These are phyloP conservation scores for Botrytis squamosa DNA, from an alignment of 2,329 filamentous ascomycete genomes.

Conservation along the genomic window DNA sequence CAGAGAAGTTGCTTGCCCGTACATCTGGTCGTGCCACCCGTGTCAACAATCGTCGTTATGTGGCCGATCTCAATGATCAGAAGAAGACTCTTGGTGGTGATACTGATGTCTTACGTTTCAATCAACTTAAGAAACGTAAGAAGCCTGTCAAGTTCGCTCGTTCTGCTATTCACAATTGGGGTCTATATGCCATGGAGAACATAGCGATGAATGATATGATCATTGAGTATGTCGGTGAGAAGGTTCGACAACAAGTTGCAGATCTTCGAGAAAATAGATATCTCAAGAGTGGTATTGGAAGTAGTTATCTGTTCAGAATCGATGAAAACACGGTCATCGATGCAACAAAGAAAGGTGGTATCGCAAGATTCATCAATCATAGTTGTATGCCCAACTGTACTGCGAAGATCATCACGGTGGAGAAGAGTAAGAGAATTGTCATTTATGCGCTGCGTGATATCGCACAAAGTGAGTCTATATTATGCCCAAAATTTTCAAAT, in stretches of 20 bases:
- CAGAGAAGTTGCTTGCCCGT: slow-evolving; percentile 79
- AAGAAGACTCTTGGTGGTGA: slow-evolving; percentile 82
- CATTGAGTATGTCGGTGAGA: slow-evolving; percentile 98
- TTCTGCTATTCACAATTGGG: slow-evolving; percentile 98
- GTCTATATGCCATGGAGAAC: slow-evolving; percentile 94
- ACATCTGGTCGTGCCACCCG: slow-evolving; percentile 91
- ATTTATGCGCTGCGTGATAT: slow-evolving; percentile 98
- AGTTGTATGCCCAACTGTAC: slow-evolving; percentile 98
- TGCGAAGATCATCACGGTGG: slow-evolving; percentile 98
- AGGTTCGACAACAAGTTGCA: slow-evolving; percentile 95
- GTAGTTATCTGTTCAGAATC: slow-evolving; percentile 96
- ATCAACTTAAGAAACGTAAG: slow-evolving; percentile 98
- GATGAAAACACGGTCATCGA: slow-evolving; percentile 97
- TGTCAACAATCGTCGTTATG: slow-evolving; percentile 90
- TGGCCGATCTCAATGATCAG: slow-evolving; percentile 93
- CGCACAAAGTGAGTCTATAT: slow-evolving; percentile 71
- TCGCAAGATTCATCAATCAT: slow-evolving; percentile 98
- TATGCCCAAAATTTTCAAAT: neutral
- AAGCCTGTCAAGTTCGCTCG: slow-evolving; percentile 98
- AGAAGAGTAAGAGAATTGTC: slow-evolving; percentile 96
- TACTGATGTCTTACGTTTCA: slow-evolving; percentile 92
- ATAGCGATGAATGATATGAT: slow-evolving; percentile 99
- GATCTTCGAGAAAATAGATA: slow-evolving; percentile 91
- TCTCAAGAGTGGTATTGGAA: slow-evolving; percentile 93
- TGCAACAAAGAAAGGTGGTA: slow-evolving; percentile 96